Evolutionary conservation across 1,139 yeast genomes (phyloP).

Genomic region (Blastobotrys buckinghamii): DNA sequence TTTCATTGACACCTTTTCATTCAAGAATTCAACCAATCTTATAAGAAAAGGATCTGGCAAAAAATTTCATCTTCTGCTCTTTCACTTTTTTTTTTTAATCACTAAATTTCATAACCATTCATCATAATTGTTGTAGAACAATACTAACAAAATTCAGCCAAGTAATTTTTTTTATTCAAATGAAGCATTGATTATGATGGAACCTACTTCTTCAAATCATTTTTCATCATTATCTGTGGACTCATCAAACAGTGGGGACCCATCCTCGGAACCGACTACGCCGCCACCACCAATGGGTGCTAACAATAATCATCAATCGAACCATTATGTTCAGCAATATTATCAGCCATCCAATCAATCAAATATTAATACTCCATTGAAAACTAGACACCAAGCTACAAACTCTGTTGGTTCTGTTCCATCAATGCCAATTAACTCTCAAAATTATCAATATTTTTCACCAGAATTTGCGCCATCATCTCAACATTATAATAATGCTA

Average conservation of each 20-base stretch:
- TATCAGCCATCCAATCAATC: neutral
- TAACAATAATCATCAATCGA: neutral
- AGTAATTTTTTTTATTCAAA: neutral
- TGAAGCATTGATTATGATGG: neutral
- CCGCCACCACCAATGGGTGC: slow-evolving; percentile 7
- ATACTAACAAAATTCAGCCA: neutral
- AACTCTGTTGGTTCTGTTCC: no score
- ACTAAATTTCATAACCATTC: no score
- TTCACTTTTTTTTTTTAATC: no score
- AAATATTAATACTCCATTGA: neutral
- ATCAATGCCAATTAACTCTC: no score
- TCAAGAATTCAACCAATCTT: no score
- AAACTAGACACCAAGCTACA: neutral
- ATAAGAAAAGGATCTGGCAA: no score
- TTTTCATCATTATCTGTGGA: slow-evolving; percentile 7
- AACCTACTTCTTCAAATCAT: slow-evolving; percentile 3
- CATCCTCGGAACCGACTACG: slow-evolving; percentile 8
- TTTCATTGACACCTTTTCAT: no score
- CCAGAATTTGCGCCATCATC: no score
- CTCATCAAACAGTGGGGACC: slow-evolving; percentile 3
- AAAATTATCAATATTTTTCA: no score
- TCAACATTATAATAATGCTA: no score
- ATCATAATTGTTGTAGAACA: neutral
- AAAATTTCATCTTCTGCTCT: no score
- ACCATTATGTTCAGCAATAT: slow-evolving; percentile 4